Evolutionary conservation across 2,329 filamentous ascomycete genomes (phyloP).

Genomic region (Alternaria burnsii): DNA sequence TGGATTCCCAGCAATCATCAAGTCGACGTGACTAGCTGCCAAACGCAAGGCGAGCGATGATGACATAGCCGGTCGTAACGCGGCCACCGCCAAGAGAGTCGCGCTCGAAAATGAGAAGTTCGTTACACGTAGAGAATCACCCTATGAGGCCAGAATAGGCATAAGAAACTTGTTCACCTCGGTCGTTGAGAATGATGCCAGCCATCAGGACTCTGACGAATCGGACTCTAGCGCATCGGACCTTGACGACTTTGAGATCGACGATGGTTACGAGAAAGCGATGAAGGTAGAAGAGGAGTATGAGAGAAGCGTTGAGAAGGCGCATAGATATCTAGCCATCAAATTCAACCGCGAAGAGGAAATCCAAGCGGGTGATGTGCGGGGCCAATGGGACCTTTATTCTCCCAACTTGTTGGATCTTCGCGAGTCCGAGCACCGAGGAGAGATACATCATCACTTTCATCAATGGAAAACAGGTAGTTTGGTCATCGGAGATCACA

Average conservation of each 20-base stretch:
- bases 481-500: background rate
- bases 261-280: background rate
- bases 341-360: background rate
- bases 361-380: background rate
- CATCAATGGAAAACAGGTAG: background rate
- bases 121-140: background rate
- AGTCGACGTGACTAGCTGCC: background rate
- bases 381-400: background rate
- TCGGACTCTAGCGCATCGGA: background rate
- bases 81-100: background rate
- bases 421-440: background rate
- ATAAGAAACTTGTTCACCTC: background rate
- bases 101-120: background rate
- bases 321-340: background rate
- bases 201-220: background rate
- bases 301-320: background rate
- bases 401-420: background rate
- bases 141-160: background rate
- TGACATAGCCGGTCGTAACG: background rate
- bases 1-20: too few relatives aligned
- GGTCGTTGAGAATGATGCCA: fast-evolving
- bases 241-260: background rate
- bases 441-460: background rate
- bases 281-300: background rate
- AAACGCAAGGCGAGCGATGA: background rate